These are phyloP conservation scores for Curvularia sp. DNA, from an alignment of 2,329 filamentous ascomycete species.

Conservation along the genomic window DNA sequence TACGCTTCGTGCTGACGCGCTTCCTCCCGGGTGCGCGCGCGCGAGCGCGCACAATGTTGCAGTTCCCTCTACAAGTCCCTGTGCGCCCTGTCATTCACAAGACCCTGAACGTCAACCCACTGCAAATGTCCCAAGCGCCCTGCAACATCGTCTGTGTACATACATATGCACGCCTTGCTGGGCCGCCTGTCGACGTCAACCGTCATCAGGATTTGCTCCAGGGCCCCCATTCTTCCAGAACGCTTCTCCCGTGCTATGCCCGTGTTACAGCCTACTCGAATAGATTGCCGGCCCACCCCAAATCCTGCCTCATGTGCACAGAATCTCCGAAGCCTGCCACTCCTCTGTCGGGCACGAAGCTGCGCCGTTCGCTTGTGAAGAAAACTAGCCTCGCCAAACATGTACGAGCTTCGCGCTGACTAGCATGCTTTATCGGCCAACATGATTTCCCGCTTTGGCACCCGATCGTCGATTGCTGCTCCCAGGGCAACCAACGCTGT, in stretches of 20 bases:
- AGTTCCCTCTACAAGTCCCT: constrained; percentile 21
- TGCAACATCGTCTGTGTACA: constrained; percentile 21
- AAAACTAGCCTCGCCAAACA: background rate
- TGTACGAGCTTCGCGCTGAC: constrained; percentile 11
- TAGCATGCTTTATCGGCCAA: constrained; percentile 16
- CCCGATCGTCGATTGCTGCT: constrained; percentile 1
- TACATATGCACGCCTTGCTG: constrained; percentile 22
- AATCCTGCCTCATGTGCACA: constrained; percentile 21
- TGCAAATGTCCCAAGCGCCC: constrained; percentile 18
- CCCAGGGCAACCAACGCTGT: constrained; percentile 7
- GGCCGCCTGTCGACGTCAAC: constrained; percentile 25
- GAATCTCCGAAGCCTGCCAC: constrained; percentile 13
- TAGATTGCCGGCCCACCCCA: constrained; percentile 42
- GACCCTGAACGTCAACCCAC: constrained; percentile 12
- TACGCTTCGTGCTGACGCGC: constrained; percentile 11
- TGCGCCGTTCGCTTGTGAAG: constrained; percentile 8
- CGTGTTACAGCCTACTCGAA: constrained; percentile 36
- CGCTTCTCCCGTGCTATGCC: constrained; percentile 36
- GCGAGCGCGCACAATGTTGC: constrained; percentile 17
- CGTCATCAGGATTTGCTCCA: constrained; percentile 22
- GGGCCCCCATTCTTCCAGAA: constrained; percentile 43
- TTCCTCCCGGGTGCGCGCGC: constrained; percentile 10
- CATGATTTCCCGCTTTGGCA: constrained; percentile 4
- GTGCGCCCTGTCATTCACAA: constrained; percentile 25
- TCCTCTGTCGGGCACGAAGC: constrained; percentile 11